Conservation (phyloP, 2,329 filamentous ascomycete genomes). For the Fusarium sp. region DNA sequence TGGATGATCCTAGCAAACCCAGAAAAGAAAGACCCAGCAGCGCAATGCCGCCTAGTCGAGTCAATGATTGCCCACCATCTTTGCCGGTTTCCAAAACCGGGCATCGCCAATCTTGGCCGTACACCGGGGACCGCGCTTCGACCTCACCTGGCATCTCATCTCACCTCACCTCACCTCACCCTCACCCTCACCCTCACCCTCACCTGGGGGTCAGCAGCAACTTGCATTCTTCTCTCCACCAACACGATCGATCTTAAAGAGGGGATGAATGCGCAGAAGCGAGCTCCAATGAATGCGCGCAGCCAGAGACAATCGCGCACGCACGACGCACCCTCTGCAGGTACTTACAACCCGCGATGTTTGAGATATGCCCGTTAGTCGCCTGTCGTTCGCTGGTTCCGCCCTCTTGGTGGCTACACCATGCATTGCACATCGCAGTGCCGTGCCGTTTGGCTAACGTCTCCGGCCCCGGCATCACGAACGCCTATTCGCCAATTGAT, state of each 20-base stretch:
- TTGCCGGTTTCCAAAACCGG: slow-evolving; percentile 27
- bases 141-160: slow-evolving; percentile 29
- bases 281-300: slow-evolving; percentile 10
- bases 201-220: slow-evolving; percentile 18
- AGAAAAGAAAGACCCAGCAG: slow-evolving; percentile 5
- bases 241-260: slow-evolving; percentile 28
- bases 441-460: slow-evolving; percentile 36
- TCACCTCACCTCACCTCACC: slow-evolving; percentile 24
- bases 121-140: slow-evolving; percentile 20
- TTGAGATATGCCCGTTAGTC: slow-evolving; percentile 20
- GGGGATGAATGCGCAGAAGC: slow-evolving; percentile 10
- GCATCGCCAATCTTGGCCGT: slow-evolving; percentile 37
- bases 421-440: slow-evolving; percentile 39
- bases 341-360: slow-evolving; percentile 10
- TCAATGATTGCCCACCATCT: slow-evolving; percentile 15
- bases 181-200: not conserved
- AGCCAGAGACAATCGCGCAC: slow-evolving; percentile 11
- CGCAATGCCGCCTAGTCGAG: not conserved
- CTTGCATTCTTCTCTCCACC: slow-evolving; percentile 11
- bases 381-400: slow-evolving; percentile 23
- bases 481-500: slow-evolving; percentile 43
- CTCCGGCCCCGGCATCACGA: slow-evolving; percentile 15
- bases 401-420: slow-evolving; percentile 31
- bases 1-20: slow-evolving; percentile 32
- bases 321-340: slow-evolving; percentile 1